Evolutionary conservation across 2,329 filamentous ascomycete genomes (phyloP), one percentile per base, ranked within the genome.

Genomic region (Meredithiella fracta): DNA sequence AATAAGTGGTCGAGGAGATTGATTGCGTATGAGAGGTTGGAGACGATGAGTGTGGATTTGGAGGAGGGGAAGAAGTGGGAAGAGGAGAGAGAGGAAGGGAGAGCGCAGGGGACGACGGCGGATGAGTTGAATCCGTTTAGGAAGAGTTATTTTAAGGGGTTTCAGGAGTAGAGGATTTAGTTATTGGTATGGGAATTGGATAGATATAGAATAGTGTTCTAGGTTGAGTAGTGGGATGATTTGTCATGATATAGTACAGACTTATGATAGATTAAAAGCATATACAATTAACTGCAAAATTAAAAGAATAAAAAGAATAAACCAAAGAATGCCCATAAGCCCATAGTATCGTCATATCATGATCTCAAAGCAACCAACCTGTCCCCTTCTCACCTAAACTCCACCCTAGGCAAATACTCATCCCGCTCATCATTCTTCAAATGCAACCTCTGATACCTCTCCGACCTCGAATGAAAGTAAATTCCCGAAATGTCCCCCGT

Each of bases 381-480:
- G n/a, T 15, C 47, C 17, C 34, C 50, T 17, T 23, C 15, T 38
- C 20, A 71, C 64, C 68, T 68, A 62, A 97, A 96, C 70, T 98
- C 92, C 70, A 94, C 79, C 60, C 88, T 85, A 63, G 81, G 80
- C 67, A 85, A 86, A 69, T 88, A 92, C 57, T 91, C 90, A 64
- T 74, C 77, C 67, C 95, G 85, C 58, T 86, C 79, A 56, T 96
- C 84, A 68, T 95, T 89, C 68, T 87, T 86, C 63, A 98, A 73
- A 65, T 95, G 86, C 62, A 97, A 74, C 68, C 95, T 88, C 70
- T 98, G 92, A 67, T 91, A 94, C 87, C 91, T 95, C 72, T 97
- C 91, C 70, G 90, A 97, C 72, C 94, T 95, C 11, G 87, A 86
- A 71, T 98, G 92, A 67, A 95, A 98, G 70, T 98, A 98, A 58